Evolutionary conservation across 2,329 filamentous ascomycete species (phyloP), one percentile per base, ranked within the genome.

Genomic region (Ophiostoma perfectum): DNA sequence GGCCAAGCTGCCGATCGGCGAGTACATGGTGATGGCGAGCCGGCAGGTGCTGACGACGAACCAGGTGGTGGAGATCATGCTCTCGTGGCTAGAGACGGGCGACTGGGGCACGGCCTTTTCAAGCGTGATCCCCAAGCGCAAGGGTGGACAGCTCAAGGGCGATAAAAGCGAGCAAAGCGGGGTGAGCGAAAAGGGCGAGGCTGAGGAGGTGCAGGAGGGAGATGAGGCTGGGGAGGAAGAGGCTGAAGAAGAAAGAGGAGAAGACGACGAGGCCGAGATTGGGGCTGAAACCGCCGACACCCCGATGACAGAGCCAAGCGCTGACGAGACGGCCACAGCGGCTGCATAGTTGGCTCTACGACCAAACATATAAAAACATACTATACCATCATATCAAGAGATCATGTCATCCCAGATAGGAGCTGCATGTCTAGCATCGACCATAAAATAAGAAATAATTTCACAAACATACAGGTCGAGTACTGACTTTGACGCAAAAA

Each of bases 31-130:
- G 72, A 96, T 99, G 91, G 85, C 89, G 68, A 93, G 90, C 74
- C 87, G 95, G 44, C 87, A 90, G 73, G 91, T 99, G 4, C 81
- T 99, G 69, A 89, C 94, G 3, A 97, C 94, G 7, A 99, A 98
- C 76, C 95, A 99, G 75, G 95, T 99, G 1, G 86, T 95, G 64
- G 94, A 98, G 79, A 98, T 99, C 71, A 97, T 99, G 92, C 80
- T 97, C 63, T 88, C 88, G 72, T 99, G 93, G 93, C 78, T 99
- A 67, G 92, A 97, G 78, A 87, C 86, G 65, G 91, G 91, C 2
- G 90, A 98, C 77, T 99, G 95, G 95, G 93, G 90, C 1, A 83
- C 90, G 75, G 93, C 95, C 0, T 99, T 99, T 76, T 80, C 93
- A 78, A 84, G 86, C 66, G 92, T 96, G 3, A 93, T 99, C 73